Conservation (phyloP, 805 yeast genomes). For the Candida tibetensis region DNA sequence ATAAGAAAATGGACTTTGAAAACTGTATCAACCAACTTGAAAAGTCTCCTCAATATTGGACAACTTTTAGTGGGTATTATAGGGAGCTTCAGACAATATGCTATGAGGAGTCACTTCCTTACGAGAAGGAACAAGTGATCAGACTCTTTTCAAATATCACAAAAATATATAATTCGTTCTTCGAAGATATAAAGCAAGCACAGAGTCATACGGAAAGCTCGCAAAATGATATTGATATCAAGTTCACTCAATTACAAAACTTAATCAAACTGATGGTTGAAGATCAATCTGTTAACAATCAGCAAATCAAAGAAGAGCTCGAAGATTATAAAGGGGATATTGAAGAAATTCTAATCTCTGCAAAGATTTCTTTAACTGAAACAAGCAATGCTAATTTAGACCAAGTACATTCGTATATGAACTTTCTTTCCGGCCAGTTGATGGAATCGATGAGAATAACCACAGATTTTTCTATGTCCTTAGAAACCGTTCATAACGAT, state of each 20-base stretch:
- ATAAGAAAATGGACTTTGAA: slow-evolving; percentile 14
- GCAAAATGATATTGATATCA: slow-evolving; percentile 4
- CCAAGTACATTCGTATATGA: background rate
- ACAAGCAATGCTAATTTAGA: background rate
- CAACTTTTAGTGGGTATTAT: slow-evolving; percentile 66
- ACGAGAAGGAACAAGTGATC: slow-evolving; percentile 49
- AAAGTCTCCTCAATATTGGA: slow-evolving; percentile 62
- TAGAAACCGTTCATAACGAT: background rate
- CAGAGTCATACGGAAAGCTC: slow-evolving; percentile 8
- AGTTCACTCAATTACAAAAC: background rate
- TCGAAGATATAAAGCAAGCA: slow-evolving; percentile 17
- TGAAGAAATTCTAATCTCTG: background rate
- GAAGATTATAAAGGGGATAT: background rate
- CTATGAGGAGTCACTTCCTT: slow-evolving; percentile 49
- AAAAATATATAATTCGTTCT: slow-evolving; percentile 14
- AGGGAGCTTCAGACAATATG: slow-evolving; percentile 54
- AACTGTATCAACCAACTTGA: slow-evolving; percentile 43
- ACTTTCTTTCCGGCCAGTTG: background rate
- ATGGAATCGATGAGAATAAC: background rate
- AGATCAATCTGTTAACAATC: background rate
- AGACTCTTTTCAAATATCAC: slow-evolving; percentile 49
- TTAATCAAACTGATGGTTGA: background rate
- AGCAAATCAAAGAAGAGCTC: slow-evolving; percentile 1
- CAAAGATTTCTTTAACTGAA: background rate
- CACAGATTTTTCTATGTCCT: background rate